These are phyloP conservation scores for Fusarium sublunatum DNA, from an alignment of 2,329 filamentous ascomycete species.

Conservation along the genomic window DNA sequence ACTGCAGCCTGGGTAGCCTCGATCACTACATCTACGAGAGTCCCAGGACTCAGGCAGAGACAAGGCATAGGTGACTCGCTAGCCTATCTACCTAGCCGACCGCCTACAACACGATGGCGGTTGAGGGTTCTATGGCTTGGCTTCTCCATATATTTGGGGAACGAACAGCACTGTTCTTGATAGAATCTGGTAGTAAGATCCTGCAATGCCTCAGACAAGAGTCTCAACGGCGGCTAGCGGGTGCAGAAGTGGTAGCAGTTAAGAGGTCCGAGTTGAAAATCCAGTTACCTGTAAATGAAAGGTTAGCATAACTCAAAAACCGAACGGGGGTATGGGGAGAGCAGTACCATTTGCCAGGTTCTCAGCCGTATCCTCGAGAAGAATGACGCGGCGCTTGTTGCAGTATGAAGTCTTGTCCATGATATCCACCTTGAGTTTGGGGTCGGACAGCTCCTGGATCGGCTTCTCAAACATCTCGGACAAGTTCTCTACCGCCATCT, in stretches of 20 bases:
- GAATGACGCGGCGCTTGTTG: conserved; percentile 88
- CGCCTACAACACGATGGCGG: background rate
- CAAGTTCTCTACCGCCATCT: conserved; percentile 95
- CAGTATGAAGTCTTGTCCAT: conserved; percentile 99
- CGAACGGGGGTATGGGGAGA: background rate
- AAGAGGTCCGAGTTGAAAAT: conserved; percentile 55
- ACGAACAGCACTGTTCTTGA: background rate
- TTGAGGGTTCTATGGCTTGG: background rate
- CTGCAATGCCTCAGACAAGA: background rate
- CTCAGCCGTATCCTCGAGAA: conserved; percentile 92
- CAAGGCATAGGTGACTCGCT: conserved; percentile 3
- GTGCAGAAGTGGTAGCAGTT: conserved; percentile 36
- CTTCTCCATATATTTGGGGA: background rate
- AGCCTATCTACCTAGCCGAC: conserved; percentile 8
- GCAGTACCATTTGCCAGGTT: conserved; percentile 83
- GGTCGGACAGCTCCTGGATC: conserved; percentile 81
- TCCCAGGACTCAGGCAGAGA: conserved; percentile 8
- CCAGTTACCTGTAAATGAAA: conserved; percentile 56
- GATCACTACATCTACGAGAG: conserved; percentile 19
- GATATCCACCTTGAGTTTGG: conserved; percentile 97
- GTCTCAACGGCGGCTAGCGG: conserved; percentile 39
- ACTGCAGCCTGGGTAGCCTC: conserved; percentile 10
- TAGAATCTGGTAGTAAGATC: background rate
- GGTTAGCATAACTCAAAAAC: conserved; percentile 42
- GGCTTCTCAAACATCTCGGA: conserved; percentile 99